Evolutionary conservation across 257 asterid genomes (phyloP).

Genomic region (Leptodermis oblonga): DNA sequence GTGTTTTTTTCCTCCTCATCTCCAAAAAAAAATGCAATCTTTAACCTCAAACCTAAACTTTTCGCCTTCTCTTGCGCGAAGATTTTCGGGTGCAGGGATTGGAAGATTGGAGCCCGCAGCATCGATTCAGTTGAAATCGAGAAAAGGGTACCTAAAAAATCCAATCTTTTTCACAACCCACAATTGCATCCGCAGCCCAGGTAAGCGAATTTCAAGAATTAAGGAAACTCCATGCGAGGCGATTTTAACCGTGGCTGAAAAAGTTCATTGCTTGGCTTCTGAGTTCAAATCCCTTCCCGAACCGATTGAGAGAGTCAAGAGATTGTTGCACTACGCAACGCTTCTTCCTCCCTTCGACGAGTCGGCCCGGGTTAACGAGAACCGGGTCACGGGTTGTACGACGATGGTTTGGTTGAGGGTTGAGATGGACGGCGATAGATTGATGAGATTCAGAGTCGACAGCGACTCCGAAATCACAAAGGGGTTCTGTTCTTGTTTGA

Average conservation of each 20-base stretch:
- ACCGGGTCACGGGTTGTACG: conserved; percentile 42
- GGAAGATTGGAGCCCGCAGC: not conserved
- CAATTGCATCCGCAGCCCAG: conserved; percentile 7
- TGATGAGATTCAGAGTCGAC: conserved; percentile 45
- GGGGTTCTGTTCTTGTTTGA: conserved; percentile 74
- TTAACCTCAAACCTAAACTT: conserved; percentile 9
- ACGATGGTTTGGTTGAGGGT: conserved; percentile 44
- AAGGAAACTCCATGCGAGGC: conserved; percentile 1
- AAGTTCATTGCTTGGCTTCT: conserved; percentile 32
- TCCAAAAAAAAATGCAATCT: conserved; percentile 26
- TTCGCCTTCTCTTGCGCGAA: not conserved
- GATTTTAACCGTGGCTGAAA: conserved; percentile 37
- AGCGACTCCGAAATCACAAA: conserved; percentile 82
- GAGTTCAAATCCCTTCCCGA: conserved; percentile 33
- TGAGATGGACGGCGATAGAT: conserved; percentile 27
- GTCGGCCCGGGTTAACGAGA: conserved; percentile 28
- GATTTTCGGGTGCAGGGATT: not conserved
- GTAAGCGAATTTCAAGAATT: conserved; percentile 11
- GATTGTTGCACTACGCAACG: conserved; percentile 38
- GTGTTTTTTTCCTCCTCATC: not conserved
- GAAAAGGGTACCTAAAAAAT: conserved; percentile 8
- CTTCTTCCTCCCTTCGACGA: conserved; percentile 30
- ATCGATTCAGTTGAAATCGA: conserved; percentile 12
- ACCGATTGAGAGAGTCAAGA: conserved; percentile 44
- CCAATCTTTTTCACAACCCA: conserved; percentile 18